Percentiles rank a stretch among this genome's conserved stretches.
phyloP scores from a whole-genome alignment of 2,329 filamentous ascomycete species.

The Aspergillus intermedius region DNA sequence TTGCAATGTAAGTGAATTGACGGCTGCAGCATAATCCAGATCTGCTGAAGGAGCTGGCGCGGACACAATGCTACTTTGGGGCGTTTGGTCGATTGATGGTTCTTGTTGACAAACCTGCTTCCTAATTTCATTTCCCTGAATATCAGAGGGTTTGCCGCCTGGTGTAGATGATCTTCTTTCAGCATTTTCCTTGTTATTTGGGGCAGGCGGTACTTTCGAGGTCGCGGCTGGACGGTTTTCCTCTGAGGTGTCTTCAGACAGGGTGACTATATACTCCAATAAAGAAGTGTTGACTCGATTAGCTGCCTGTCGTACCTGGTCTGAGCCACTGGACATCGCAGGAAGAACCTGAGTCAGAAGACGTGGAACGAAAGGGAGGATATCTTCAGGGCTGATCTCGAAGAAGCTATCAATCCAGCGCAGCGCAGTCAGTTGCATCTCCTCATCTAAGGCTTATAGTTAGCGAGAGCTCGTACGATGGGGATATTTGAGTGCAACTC shows the following conservation, averaged over 20 bases:
- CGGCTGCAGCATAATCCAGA: conserved; percentile 91
- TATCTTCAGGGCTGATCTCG: conserved; percentile 94
- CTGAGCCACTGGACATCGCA: conserved; percentile 85
- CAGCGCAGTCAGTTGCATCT: conserved; percentile 82
- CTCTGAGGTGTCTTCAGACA: conserved; percentile 62
- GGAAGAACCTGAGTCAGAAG: conserved; percentile 87
- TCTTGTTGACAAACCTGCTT: conserved; percentile 25
- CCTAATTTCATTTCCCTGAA: conserved; percentile 20
- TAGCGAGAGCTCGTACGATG: conserved; percentile 7
- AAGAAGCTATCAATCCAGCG: conserved; percentile 96
- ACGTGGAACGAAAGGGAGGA: conserved; percentile 87
- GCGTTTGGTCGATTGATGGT: conserved; percentile 31
- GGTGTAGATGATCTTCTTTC: conserved; percentile 40
- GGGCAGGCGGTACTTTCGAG: conserved; percentile 38
- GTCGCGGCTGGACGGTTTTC: conserved; percentile 30
- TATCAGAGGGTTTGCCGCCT: conserved; percentile 23
- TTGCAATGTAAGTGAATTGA: conserved; percentile 84
- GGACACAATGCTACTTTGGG: conserved; percentile 42
- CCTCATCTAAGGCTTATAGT: conserved; percentile 60
- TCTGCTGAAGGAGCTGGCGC: conserved; percentile 50
- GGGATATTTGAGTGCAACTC: conserved; percentile 20
- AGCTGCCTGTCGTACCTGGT: conserved; percentile 81
- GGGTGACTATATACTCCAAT: conserved; percentile 88
- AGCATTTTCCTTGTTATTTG: conserved; percentile 30
- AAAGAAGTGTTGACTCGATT: conserved; percentile 82